Percentiles rank a stretch among this genome's conserved stretches.
Conservation (phyloP, 225 moss, liverwort and hornwort species). For the Sphagnum contortum region DNA sequence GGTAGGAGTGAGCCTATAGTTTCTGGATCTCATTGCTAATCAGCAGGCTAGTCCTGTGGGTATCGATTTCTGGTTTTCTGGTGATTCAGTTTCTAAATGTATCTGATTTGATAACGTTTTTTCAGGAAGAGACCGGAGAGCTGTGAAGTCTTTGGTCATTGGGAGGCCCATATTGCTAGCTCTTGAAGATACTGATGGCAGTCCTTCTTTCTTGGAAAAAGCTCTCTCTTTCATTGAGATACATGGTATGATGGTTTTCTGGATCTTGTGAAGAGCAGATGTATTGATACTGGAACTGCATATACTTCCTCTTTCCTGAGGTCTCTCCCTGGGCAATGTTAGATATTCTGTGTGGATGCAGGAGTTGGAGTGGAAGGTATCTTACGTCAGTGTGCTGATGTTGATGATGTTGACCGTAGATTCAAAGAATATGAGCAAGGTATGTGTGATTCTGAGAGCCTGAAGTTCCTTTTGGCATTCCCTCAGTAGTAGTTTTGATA, state of each 20-base stretch:
- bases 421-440: slow-evolving; percentile 90
- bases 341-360: slow-evolving; percentile 5
- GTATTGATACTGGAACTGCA: too few species aligned
- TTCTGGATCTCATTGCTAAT: too few species aligned
- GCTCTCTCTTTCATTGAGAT: slow-evolving; percentile 84
- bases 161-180: slow-evolving; percentile 87
- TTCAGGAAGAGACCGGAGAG: slow-evolving; percentile 63
- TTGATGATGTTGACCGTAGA: slow-evolving; percentile 90
- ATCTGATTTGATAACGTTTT: too few species aligned
- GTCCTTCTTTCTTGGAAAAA: slow-evolving; percentile 90
- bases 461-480: too few species aligned
- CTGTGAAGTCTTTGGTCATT: slow-evolving; percentile 70
- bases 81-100: too few species aligned
- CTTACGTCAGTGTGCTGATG: slow-evolving; percentile 88
- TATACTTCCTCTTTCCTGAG: too few species aligned
- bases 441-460: background rate
- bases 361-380: slow-evolving; percentile 90
- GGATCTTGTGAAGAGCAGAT: too few species aligned
- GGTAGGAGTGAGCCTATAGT: too few species aligned
- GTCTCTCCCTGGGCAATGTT: too few species aligned
- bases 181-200: slow-evolving; percentile 83
- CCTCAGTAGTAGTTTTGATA: too few species aligned
- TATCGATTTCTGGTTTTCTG: too few species aligned
- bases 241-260: slow-evolving; percentile 31
- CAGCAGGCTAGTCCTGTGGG: too few species aligned